Conservation (phyloP, 176 grass and related monocot species). For the Neostapfia colusana region DNA sequence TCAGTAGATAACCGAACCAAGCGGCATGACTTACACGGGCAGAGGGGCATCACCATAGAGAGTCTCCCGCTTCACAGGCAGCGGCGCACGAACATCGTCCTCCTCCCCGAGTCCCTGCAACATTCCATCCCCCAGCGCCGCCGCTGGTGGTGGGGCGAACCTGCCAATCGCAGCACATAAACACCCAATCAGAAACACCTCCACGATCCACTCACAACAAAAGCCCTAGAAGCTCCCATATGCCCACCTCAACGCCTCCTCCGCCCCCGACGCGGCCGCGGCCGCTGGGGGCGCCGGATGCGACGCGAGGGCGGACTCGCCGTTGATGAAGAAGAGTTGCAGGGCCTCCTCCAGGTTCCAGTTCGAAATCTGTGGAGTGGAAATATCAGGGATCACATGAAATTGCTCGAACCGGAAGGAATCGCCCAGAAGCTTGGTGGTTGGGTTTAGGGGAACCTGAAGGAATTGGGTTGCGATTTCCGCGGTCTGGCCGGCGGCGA, state of each 20-base stretch:
- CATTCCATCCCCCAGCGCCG: constrained; percentile 50
- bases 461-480: constrained; percentile 81
- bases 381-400: constrained; percentile 20
- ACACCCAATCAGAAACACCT: neutral
- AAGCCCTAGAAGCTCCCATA: constrained; percentile 34
- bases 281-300: neutral
- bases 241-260: constrained; percentile 37
- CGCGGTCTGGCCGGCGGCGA: constrained; percentile 74
- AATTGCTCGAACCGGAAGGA: neutral
- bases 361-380: constrained; percentile 59
- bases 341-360: constrained; percentile 92
- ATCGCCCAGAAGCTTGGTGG: neutral
- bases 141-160: constrained; percentile 47
- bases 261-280: neutral
- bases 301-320: constrained; percentile 52
- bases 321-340: constrained; percentile 86
- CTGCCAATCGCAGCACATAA: constrained; percentile 18
- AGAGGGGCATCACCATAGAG: constrained; percentile 68
- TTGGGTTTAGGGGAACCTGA: constrained; percentile 40
- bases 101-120: constrained; percentile 48
- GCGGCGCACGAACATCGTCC: constrained; percentile 73
- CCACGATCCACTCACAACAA: neutral
- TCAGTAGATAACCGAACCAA: neutral
- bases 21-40: constrained; percentile 37
- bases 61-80: constrained; percentile 83